phyloP scores from a whole-genome alignment of 2,329 filamentous ascomycete species.

The Ophiostoma angusticollis region DNA sequence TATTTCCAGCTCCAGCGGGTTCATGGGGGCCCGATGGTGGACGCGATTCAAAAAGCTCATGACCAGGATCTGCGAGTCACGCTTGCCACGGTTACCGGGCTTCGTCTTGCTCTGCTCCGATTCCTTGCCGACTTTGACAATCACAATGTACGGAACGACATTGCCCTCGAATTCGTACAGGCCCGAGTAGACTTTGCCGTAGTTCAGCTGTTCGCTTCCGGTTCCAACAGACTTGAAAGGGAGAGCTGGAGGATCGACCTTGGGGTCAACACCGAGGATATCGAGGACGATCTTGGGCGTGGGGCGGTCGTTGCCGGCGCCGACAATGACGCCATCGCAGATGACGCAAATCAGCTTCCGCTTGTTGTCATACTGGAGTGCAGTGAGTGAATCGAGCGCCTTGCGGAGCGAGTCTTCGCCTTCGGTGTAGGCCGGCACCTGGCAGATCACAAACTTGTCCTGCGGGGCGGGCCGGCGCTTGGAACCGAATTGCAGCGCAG shows the following conservation, averaged over 20 bases:
- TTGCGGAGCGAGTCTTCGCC: slow-evolving; percentile 91
- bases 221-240: slow-evolving; percentile 88
- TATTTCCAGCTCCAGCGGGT: slow-evolving; percentile 89
- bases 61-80: slow-evolving; percentile 89
- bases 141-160: slow-evolving; percentile 87
- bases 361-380: slow-evolving; percentile 95
- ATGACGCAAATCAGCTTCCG: slow-evolving; percentile 92
- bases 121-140: slow-evolving; percentile 96
- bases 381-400: slow-evolving; percentile 85
- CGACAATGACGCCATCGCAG: slow-evolving; percentile 94
- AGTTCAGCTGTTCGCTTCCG: slow-evolving; percentile 88
- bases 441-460: slow-evolving; percentile 98
- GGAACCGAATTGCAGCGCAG: slow-evolving; percentile 84
- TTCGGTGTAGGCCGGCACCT: slow-evolving; percentile 95
- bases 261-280: slow-evolving; percentile 92
- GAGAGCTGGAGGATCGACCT: slow-evolving; percentile 85
- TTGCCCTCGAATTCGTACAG: slow-evolving; percentile 97
- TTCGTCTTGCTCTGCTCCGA: slow-evolving; percentile 84
- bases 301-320: slow-evolving; percentile 87
- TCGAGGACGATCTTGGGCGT: slow-evolving; percentile 97
- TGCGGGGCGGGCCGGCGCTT: slow-evolving; percentile 81
- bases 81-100: slow-evolving; percentile 95
- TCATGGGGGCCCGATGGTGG: slow-evolving; percentile 89
- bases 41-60: slow-evolving; percentile 98
- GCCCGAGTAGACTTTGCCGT: slow-evolving; percentile 96